Conservation (phyloP, 768 basidiomycete genomes). For the Cystoderma amianthinum region DNA sequence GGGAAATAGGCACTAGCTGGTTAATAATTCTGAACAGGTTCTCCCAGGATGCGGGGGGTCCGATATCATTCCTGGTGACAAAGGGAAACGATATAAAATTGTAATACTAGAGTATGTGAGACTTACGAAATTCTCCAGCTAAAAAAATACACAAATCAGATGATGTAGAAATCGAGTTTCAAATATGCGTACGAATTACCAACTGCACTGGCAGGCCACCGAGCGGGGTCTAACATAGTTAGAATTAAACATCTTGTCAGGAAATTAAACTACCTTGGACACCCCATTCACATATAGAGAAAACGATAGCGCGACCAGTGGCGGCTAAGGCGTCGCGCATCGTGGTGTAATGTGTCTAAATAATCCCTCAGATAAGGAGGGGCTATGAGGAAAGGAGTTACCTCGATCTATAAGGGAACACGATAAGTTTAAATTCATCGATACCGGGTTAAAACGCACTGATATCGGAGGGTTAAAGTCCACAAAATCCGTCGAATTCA, state of each 20-base stretch:
- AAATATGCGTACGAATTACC: conserved; percentile 32
- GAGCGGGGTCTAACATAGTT: conserved; percentile 32
- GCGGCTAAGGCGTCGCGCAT: conserved; percentile 40
- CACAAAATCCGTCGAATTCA: conserved; percentile 36
- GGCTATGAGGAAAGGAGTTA: conserved; percentile 7
- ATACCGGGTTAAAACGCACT: conserved; percentile 11
- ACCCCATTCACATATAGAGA: conserved; percentile 44
- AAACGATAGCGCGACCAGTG: conserved; percentile 39
- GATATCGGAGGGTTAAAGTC: conserved; percentile 35
- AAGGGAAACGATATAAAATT: not conserved
- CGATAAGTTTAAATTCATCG: not conserved
- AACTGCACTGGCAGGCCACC: conserved; percentile 36
- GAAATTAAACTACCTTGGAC: conserved; percentile 25
- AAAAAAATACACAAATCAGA: not conserved
- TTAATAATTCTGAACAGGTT: conserved; percentile 44
- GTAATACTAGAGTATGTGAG: not conserved
- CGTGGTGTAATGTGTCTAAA: conserved; percentile 30
- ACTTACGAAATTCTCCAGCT: conserved; percentile 41
- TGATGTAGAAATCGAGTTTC: not conserved
- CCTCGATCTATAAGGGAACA: conserved; percentile 22
- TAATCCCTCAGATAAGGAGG: not conserved
- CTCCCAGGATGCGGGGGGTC: conserved; percentile 38
- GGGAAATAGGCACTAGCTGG: conserved; percentile 42
- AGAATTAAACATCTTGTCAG: not conserved
- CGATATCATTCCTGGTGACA: conserved; percentile 37